Percentiles rank a stretch among this genome's conserved stretches.
Evolutionary conservation across 345 rosid species (phyloP).

Genomic region (Ceriops decandra): DNA sequence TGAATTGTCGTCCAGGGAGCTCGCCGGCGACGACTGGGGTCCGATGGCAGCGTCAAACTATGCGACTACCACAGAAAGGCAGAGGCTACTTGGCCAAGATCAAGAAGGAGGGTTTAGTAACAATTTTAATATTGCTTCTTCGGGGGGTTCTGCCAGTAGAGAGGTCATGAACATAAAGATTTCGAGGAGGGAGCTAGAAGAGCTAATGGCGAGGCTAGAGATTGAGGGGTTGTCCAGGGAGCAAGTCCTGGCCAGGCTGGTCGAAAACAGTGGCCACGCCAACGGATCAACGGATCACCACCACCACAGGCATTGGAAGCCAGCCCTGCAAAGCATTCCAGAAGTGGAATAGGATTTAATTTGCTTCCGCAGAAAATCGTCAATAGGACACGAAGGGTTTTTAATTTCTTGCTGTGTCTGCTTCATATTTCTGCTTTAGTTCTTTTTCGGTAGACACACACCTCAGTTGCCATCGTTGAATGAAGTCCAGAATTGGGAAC

Average conservation of each 20-base stretch:
- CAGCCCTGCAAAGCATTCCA: slow-evolving; percentile 65
- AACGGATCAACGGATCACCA: neutral
- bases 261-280: neutral
- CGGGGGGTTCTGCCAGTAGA: slow-evolving; percentile 14
- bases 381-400: no score
- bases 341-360: slow-evolving; percentile 35
- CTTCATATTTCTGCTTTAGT: no score
- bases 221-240: slow-evolving; percentile 41
- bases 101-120: neutral
- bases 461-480: no score
- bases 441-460: no score
- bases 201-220: slow-evolving; percentile 39
- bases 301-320: slow-evolving; percentile 49
- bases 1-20: slow-evolving; percentile 16
- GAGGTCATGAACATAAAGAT: slow-evolving; percentile 65
- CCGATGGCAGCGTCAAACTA: neutral
- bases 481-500: no score
- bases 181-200: slow-evolving; percentile 59
- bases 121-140: neutral
- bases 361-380: no score
- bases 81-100: slow-evolving; percentile 13
- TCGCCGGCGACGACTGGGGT: slow-evolving; percentile 45
- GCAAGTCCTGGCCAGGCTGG: slow-evolving; percentile 29
- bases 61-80: slow-evolving; percentile 2
- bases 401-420: no score